A percentile compares a stretch with the other conserved stretches of the same genome.
Evolutionary conservation across 1,284 basidiomycete genomes (phyloP).

Genomic region (Phaffia rhodozyma): DNA sequence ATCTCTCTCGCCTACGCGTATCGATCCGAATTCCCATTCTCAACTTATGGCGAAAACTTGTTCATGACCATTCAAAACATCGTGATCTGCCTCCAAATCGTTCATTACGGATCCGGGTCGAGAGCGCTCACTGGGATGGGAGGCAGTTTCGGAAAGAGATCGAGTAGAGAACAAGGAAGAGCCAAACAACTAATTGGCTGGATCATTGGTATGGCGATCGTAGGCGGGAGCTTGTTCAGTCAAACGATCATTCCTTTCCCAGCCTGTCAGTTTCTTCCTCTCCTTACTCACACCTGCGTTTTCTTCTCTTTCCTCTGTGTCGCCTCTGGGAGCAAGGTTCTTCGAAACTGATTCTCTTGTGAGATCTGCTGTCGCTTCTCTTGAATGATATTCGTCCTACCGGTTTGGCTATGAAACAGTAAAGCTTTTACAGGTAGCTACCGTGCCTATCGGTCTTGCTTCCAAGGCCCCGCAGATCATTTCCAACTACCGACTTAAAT

Average conservation of each 20-base stretch:
- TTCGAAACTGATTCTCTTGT: not conserved
- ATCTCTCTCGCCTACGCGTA: conserved; percentile 79
- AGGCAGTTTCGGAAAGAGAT: conserved; percentile 5
- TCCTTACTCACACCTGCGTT: not conserved
- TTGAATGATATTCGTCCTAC: not conserved
- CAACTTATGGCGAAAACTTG: conserved; percentile 87
- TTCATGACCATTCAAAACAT: conserved; percentile 77
- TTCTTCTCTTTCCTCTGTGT: not conserved
- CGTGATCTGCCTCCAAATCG: conserved; percentile 67
- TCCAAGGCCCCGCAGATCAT: conserved; percentile 78
- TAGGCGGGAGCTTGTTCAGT: conserved; percentile 38
- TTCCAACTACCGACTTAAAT: conserved; percentile 57
- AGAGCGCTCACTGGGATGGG: conserved; percentile 19
- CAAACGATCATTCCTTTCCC: conserved; percentile 1
- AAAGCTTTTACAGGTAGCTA: conserved; percentile 57
- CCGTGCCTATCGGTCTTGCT: conserved; percentile 70
- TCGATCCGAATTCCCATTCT: conserved; percentile 75
- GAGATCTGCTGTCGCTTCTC: not conserved
- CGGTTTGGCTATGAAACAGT: conserved; percentile 25
- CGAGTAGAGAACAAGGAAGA: not conserved
- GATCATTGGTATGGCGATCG: conserved; percentile 36
- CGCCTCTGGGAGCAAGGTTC: not conserved
- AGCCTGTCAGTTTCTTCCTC: conserved; percentile 1
- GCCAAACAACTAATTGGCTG: conserved; percentile 34
- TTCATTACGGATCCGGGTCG: conserved; percentile 39